Evolutionary conservation across 768 basidiomycete species (phyloP).

Genomic region (Gelatoporia subvermispora): DNA sequence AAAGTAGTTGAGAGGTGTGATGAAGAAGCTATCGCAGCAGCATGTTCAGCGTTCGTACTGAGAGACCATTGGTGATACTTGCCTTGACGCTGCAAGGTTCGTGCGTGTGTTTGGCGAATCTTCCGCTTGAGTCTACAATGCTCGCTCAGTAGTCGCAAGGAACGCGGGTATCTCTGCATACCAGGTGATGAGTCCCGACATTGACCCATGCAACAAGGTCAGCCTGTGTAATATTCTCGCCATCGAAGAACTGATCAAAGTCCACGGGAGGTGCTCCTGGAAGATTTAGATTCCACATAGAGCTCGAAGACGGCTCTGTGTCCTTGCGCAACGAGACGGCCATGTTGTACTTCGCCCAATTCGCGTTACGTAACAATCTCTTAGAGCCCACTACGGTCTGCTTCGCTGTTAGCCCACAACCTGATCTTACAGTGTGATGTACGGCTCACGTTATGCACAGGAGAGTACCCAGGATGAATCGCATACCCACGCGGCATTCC

Average conservation of each 20-base stretch:
- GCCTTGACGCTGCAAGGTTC: slow-evolving; percentile 52
- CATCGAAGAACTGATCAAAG: slow-evolving; percentile 61
- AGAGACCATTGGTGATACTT: neutral
- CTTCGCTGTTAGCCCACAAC: neutral
- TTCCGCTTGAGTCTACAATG: slow-evolving; percentile 54
- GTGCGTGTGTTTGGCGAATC: slow-evolving; percentile 60
- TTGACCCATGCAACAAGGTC: slow-evolving; percentile 67
- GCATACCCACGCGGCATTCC: slow-evolving; percentile 54
- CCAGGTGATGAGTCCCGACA: slow-evolving; percentile 62
- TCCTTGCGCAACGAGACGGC: slow-evolving; percentile 57
- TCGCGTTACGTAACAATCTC: slow-evolving; percentile 53
- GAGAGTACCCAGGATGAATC: slow-evolving; percentile 54
- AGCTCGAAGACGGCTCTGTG: slow-evolving; percentile 51
- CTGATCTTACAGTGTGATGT: neutral
- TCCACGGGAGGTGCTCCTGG: slow-evolving; percentile 51
- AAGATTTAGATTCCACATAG: slow-evolving; percentile 60
- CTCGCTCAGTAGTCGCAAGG: neutral
- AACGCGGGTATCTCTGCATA: slow-evolving; percentile 16
- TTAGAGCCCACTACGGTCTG: slow-evolving; percentile 58
- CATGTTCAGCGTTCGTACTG: neutral
- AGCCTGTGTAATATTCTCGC: slow-evolving; percentile 57
- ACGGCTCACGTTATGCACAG: slow-evolving; percentile 43
- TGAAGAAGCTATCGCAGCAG: slow-evolving; percentile 40
- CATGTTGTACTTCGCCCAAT: slow-evolving; percentile 63
- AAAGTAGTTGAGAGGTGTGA: slow-evolving; percentile 63